phyloP scores from a whole-genome alignment of 768 basidiomycete genomes.

The Phaeotremella fagi region DNA sequence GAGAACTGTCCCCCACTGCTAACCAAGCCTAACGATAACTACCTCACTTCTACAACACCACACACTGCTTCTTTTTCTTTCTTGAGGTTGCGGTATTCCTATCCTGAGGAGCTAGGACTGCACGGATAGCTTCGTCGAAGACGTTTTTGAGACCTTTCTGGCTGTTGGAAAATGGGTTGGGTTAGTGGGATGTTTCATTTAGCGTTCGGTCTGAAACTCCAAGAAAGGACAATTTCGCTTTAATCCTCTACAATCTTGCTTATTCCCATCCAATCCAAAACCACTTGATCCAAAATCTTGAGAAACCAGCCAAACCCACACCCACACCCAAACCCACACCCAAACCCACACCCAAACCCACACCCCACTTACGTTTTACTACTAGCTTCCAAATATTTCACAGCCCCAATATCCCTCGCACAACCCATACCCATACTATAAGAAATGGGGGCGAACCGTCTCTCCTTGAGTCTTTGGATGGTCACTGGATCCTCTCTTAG shows the following conservation, averaged over 20 bases:
- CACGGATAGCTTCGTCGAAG: conserved; percentile 97
- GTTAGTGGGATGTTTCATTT: too few species aligned
- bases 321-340: too few species aligned
- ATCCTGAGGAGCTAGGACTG: conserved; percentile 57
- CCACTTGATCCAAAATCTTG: too few species aligned
- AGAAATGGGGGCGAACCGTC: conserved; percentile 93
- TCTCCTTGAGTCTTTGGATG: conserved; percentile 85
- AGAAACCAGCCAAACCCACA: too few species aligned
- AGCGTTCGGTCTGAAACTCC: too few species aligned
- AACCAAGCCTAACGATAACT: too few species aligned
- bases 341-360: too few species aligned
- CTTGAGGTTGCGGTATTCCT: conserved; percentile 18
- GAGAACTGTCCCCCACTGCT: too few species aligned
- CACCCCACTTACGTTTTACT: conserved; percentile 44
- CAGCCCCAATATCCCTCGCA: conserved; percentile 88
- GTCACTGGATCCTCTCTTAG: conserved; percentile 90
- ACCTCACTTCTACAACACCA: conserved; percentile 48
- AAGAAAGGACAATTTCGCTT: too few species aligned
- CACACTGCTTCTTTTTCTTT: conserved; percentile 50
- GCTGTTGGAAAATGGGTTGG: conserved; percentile 70
- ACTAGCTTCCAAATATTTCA: conserved; percentile 57
- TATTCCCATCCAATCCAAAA: too few species aligned
- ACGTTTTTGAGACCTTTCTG: conserved; percentile 99
- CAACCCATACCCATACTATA: conserved; percentile 78
- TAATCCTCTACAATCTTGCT: too few species aligned